phyloP scores from a whole-genome alignment of 2,329 filamentous ascomycete genomes.

The Kalmusia sp. region DNA sequence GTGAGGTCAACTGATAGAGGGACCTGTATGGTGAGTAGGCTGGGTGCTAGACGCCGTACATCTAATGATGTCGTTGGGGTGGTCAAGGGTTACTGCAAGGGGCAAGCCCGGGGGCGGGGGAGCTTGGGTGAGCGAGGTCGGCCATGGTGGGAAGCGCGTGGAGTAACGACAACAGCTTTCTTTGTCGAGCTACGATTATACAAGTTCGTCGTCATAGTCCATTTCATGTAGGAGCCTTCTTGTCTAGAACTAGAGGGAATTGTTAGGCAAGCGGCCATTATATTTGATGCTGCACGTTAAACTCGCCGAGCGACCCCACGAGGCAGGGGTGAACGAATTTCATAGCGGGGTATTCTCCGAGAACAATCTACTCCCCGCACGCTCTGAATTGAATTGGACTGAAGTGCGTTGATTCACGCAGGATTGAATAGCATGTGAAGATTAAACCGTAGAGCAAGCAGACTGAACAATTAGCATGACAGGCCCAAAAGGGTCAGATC shows the following conservation, averaged over 20 bases:
- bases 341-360: constrained; percentile 3
- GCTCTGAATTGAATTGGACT: not conserved
- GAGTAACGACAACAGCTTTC: too few relatives aligned
- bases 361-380: not conserved
- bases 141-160: not conserved
- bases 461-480: not conserved
- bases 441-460: not conserved
- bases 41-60: not conserved
- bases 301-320: not conserved
- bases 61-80: constrained; percentile 2
- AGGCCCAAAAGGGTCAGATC: not conserved
- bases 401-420: not conserved
- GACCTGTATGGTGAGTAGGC: too few relatives aligned
- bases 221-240: too few relatives aligned
- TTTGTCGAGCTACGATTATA: too few relatives aligned
- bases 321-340: not conserved
- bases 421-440: not conserved
- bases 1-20: too few relatives aligned
- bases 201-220: too few relatives aligned
- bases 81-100: constrained; percentile 22
- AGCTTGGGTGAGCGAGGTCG: constrained; percentile 21
- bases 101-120: constrained; percentile 24
- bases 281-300: too few relatives aligned
- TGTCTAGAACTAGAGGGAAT: too few relatives aligned
- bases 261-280: too few relatives aligned